phyloP scores from a whole-genome alignment of 2,329 filamentous ascomycete genomes.

The Dothiorella sarmentorum region DNA sequence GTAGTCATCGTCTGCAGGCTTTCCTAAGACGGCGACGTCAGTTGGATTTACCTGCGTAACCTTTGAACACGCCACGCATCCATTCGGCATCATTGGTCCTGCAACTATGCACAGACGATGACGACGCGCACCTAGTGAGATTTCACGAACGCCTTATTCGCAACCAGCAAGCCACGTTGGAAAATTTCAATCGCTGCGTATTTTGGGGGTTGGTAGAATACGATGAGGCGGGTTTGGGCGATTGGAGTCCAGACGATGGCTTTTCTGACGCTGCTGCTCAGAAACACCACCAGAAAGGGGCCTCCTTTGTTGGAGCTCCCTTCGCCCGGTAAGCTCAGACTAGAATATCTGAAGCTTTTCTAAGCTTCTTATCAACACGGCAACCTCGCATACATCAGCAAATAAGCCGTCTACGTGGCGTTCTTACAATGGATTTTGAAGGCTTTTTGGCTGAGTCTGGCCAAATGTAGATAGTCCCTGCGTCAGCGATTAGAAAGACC shows the following conservation, averaged over 20 bases:
- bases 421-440: background rate
- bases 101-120: background rate
- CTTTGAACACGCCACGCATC: background rate
- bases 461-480: too few species aligned
- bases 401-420: background rate
- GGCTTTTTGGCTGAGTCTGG: too few species aligned
- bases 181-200: background rate
- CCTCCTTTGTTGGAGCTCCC: background rate
- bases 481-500: too few species aligned
- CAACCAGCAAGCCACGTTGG: background rate
- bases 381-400: too few species aligned
- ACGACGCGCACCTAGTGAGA: background rate
- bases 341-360: background rate
- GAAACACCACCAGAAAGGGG: background rate
- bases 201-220: background rate
- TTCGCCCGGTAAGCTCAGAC: background rate
- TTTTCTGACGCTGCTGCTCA: background rate
- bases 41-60: background rate
- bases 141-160: background rate
- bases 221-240: background rate
- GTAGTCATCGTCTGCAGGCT: background rate
- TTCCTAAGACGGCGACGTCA: background rate
- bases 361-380: too few species aligned
- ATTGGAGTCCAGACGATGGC: background rate
- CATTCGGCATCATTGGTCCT: background rate